Percentiles rank a stretch among this genome's conserved stretches.
These are phyloP conservation scores for Coemansia sp. DNA, from an alignment of 192 early-diverging fungal genomes.

Conservation along the genomic window DNA sequence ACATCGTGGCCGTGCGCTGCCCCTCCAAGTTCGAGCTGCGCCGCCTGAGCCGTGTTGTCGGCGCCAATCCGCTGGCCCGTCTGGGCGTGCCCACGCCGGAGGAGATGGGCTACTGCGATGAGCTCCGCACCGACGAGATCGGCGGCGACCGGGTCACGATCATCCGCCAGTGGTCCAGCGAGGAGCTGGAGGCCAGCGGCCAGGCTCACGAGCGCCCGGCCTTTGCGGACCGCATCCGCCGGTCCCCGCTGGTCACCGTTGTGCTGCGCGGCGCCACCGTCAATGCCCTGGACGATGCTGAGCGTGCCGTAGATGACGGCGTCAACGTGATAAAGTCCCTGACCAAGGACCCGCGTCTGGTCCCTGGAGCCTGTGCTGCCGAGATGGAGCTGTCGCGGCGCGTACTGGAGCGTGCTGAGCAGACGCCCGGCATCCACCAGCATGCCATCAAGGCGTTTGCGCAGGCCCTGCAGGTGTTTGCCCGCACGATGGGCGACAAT, in stretches of 20 bases:
- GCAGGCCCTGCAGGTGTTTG: slow-evolving; percentile 91
- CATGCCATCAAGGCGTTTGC: slow-evolving; percentile 96
- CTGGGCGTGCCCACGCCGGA: slow-evolving; percentile 90
- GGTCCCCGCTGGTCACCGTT: slow-evolving; percentile 86
- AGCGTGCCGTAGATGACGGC: slow-evolving; percentile 96
- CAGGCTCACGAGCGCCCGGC: slow-evolving; percentile 46
- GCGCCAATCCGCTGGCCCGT: slow-evolving; percentile 89
- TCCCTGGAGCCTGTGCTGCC: slow-evolving; percentile 90
- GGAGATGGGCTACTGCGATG: slow-evolving; percentile 97
- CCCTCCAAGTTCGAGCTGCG: slow-evolving; percentile 96
- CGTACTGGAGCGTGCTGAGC: slow-evolving; percentile 75
- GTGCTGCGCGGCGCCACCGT: slow-evolving; percentile 94
- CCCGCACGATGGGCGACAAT: slow-evolving; percentile 91
- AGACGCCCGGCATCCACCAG: slow-evolving; percentile 92
- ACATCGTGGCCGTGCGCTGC: slow-evolving; percentile 85
- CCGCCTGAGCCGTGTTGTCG: slow-evolving; percentile 86
- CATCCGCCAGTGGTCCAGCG: slow-evolving; percentile 74
- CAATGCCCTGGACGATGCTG: slow-evolving; percentile 94
- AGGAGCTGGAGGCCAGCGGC: slow-evolving; percentile 15
- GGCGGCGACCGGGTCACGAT: slow-evolving; percentile 96
- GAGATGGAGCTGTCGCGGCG: slow-evolving; percentile 90
- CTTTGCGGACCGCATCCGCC: slow-evolving; percentile 61
- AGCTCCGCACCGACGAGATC: slow-evolving; percentile 95
- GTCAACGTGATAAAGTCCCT: slow-evolving; percentile 95
- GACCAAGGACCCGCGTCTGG: slow-evolving; percentile 76